phyloP scores from a whole-genome alignment of 1,139 yeast species.

The Scheffersomyces cryptocercus region DNA sequence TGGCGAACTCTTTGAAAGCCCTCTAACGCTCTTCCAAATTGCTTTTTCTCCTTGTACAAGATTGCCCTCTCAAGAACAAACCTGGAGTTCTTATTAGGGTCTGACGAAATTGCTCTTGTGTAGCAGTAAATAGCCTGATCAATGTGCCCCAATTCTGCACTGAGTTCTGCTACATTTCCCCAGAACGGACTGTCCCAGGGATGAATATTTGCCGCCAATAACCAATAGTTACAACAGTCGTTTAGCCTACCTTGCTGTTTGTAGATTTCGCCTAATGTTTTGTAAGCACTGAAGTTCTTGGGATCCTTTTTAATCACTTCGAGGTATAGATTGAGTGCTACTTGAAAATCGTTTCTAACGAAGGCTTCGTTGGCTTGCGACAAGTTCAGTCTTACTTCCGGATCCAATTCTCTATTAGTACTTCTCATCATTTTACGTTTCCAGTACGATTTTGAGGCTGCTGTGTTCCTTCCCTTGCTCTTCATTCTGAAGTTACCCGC shows the following conservation, averaged over 20 bases:
- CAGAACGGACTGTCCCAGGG: conserved; percentile 80
- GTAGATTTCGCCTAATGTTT: conserved; percentile 82
- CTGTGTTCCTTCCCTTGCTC: conserved; percentile 31
- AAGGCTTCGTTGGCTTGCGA: conserved; percentile 81
- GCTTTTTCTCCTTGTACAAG: conserved; percentile 64
- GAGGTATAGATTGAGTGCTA: conserved; percentile 64
- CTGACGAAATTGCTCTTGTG: conserved; percentile 66
- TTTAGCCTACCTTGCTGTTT: conserved; percentile 64
- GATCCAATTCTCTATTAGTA: conserved; percentile 55
- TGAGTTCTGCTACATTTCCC: conserved; percentile 79
- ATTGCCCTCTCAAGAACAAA: conserved; percentile 62
- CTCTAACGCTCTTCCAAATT: conserved; percentile 71
- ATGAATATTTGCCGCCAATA: conserved; percentile 80
- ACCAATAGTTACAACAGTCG: conserved; percentile 80
- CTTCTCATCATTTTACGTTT: conserved; percentile 36
- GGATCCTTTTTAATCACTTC: conserved; percentile 81
- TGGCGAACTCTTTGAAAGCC: conserved; percentile 66
- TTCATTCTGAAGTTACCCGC: conserved; percentile 61
- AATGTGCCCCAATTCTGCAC: conserved; percentile 67
- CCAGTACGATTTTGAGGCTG: conserved; percentile 31
- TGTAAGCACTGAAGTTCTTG: conserved; percentile 78
- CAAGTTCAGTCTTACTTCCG: conserved; percentile 65
- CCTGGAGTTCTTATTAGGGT: conserved; percentile 51
- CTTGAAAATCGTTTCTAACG: conserved; percentile 62
- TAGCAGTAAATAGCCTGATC: conserved; percentile 86